Conservation (phyloP, 2,329 filamentous ascomycete genomes). For the Seiridium unicorne region DNA sequence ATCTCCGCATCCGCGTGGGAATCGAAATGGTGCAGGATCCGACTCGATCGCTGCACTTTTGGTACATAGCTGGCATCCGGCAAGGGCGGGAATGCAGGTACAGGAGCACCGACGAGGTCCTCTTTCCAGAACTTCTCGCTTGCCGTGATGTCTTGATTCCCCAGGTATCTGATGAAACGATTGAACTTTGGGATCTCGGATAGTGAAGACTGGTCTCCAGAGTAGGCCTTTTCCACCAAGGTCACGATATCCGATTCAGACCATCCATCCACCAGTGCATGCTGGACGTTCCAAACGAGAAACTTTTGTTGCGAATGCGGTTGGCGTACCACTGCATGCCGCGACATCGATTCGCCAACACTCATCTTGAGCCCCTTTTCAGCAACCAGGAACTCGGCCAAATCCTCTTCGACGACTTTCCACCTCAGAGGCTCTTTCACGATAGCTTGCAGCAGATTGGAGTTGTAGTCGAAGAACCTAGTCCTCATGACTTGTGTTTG, state of each 20-base stretch:
- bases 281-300: not conserved
- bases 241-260: not conserved
- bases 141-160: not conserved
- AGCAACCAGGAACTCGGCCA: not conserved
- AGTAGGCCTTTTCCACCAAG: not conserved
- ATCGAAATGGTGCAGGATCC: no score
- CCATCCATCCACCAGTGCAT: not conserved
- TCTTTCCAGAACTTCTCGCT: not conserved
- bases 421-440: not conserved
- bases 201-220: not conserved
- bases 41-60: no score
- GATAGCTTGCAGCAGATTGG: not conserved
- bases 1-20: not conserved
- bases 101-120: not conserved
- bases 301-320: not conserved
- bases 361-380: not conserved
- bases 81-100: not conserved
- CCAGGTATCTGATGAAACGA: not conserved
- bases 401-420: not conserved
- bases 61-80: not conserved
- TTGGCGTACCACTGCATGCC: not conserved
- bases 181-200: not conserved
- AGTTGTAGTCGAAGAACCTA: not conserved
- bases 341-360: not conserved
- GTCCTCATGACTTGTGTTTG: not conserved